Conservation (phyloP, 345 rosid species). For the Xanthoceras sorbifolium region DNA sequence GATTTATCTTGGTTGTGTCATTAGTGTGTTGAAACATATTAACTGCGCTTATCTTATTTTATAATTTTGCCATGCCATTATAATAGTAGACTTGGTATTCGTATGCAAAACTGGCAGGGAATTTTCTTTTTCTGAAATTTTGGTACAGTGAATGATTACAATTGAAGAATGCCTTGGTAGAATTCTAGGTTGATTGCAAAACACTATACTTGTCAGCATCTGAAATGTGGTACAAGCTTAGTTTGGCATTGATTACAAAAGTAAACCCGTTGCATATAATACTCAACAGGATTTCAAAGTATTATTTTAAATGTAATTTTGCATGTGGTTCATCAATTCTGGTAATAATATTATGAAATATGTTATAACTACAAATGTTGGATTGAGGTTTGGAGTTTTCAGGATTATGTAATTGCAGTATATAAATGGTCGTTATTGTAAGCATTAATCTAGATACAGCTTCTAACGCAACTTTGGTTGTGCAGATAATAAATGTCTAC, state of each 20-base stretch:
- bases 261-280: background rate
- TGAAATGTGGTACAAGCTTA: background rate
- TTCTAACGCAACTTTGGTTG: conserved; percentile 7
- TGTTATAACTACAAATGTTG: background rate
- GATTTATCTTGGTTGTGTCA: background rate
- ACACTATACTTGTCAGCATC: background rate
- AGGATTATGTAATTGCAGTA: background rate
- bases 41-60: no score
- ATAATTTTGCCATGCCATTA: background rate
- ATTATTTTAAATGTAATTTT: background rate
- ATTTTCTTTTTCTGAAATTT: background rate
- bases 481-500: conserved; percentile 91
- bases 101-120: background rate
- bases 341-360: background rate
- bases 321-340: background rate
- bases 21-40: conserved; percentile 1
- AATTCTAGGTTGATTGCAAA: background rate
- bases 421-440: background rate
- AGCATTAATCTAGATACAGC: background rate
- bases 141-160: background rate
- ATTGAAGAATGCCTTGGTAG: background rate
- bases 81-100: background rate
- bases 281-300: background rate
- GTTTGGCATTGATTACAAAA: background rate
- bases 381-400: background rate